Evolutionary conservation across 2,329 filamentous ascomycete species (phyloP).

Genomic region (Sporothrix variecibatus): DNA sequence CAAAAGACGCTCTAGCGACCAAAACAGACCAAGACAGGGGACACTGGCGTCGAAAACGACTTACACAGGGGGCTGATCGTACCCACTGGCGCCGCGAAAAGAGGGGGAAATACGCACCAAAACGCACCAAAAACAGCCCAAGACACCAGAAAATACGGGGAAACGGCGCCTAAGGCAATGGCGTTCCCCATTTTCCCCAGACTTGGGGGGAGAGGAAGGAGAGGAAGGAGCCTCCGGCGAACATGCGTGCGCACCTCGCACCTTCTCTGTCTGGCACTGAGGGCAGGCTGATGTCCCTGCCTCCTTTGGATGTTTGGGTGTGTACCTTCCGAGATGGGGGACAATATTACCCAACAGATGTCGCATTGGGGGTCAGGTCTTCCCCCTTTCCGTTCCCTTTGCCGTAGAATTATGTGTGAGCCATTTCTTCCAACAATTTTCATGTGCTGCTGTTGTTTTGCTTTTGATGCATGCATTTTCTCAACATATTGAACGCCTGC

Average conservation of each 20-base stretch:
- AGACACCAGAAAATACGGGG: slow-evolving; percentile 9
- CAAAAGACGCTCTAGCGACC: neutral
- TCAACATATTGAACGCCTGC: neutral
- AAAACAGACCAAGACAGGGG: neutral
- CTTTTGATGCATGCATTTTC: neutral
- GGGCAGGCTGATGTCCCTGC: neutral
- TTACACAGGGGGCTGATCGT: slow-evolving; percentile 18
- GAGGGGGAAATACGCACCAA: neutral
- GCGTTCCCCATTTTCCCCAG: slow-evolving; percentile 24
- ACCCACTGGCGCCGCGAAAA: slow-evolving; percentile 10
- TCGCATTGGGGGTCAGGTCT: neutral
- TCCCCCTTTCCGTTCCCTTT: neutral
- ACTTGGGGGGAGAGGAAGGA: neutral
- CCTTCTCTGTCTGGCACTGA: neutral
- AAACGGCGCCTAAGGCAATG: slow-evolving; percentile 18
- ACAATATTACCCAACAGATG: neutral
- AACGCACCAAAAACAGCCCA: neutral
- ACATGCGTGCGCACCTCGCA: neutral
- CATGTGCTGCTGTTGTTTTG: neutral
- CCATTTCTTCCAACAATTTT: neutral
- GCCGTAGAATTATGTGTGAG: neutral
- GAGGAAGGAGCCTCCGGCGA: neutral
- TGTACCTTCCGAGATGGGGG: neutral
- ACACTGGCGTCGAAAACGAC: slow-evolving; percentile 1
- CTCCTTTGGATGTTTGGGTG: neutral